These are phyloP conservation scores for Pyrenochaeta sp. DNA, from an alignment of 2,329 filamentous ascomycete species.

Conservation along the genomic window DNA sequence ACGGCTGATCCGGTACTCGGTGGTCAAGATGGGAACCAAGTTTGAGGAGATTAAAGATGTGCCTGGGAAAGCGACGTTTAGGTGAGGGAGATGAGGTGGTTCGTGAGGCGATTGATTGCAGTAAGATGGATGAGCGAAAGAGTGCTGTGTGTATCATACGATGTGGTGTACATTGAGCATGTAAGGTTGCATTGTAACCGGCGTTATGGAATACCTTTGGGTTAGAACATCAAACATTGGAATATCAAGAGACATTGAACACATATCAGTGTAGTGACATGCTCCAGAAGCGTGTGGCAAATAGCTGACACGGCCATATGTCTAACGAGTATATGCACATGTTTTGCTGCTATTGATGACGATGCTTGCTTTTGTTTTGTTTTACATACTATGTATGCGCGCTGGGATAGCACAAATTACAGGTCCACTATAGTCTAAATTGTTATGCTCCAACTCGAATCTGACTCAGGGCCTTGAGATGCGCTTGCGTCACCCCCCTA, in stretches of 20 bases:
- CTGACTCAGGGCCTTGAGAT: not conserved
- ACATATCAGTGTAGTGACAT: no score
- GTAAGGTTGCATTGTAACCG: not conserved
- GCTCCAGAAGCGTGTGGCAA: no score
- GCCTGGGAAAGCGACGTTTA: constrained; percentile 61
- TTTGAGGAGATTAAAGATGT: constrained; percentile 69
- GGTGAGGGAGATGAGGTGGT: constrained; percentile 10
- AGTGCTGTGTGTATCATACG: not conserved
- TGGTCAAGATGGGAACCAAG: constrained; percentile 83
- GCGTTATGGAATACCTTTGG: not conserved
- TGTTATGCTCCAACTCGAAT: not conserved
- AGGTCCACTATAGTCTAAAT: no score
- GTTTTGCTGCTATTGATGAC: no score
- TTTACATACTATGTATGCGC: no score
- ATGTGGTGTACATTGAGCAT: not conserved
- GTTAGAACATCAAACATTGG: no score
- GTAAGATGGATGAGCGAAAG: not conserved
- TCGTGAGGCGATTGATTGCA: no score
- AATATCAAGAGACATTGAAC: no score
- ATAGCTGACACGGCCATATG: no score
- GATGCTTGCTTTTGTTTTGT: no score
- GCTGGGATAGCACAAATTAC: no score
- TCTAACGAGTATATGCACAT: no score
- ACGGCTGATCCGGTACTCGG: constrained; percentile 84
- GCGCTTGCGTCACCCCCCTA: not conserved